These are phyloP conservation scores for Aegilops speltoides DNA, from an alignment of 176 grass and related monocot genomes.

Conservation along the genomic window DNA sequence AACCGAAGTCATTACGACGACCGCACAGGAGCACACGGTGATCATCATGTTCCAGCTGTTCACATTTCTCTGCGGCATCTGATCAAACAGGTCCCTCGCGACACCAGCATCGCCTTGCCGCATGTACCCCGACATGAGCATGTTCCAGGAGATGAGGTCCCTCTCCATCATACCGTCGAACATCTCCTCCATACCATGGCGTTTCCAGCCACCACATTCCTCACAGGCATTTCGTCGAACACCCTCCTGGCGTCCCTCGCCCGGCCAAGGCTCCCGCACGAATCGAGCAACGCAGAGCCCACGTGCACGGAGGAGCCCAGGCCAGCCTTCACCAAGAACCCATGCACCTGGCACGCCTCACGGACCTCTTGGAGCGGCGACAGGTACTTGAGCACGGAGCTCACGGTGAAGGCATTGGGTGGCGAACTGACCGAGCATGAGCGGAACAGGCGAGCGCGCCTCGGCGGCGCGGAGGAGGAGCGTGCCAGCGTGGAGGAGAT, in stretches of 20 bases:
- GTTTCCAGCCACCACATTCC: conserved; percentile 36
- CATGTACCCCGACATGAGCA: conserved; percentile 41
- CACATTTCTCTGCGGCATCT: conserved; percentile 40
- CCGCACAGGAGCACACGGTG: conserved; percentile 26
- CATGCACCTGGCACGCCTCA: conserved; percentile 42
- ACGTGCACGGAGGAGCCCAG: conserved; percentile 42
- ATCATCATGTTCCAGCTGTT: conserved; percentile 55
- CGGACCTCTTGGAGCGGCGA: conserved; percentile 8
- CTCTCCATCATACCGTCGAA: conserved; percentile 38
- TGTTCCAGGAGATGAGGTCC: conserved; percentile 58
- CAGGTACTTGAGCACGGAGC: conserved; percentile 50
- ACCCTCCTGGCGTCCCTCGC: conserved; percentile 34
- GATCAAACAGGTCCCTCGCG: conserved; percentile 32
- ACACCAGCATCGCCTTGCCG: background rate
- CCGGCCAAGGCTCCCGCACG: conserved; percentile 34
- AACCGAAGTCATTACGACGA: conserved; percentile 24
- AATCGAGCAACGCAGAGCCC: conserved; percentile 37
- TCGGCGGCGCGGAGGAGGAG: background rate
- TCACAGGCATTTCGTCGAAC: conserved; percentile 13
- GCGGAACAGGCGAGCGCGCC: conserved; percentile 37
- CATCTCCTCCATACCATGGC: conserved; percentile 46
- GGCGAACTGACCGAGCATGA: conserved; percentile 48
- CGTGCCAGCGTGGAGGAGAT: conserved; percentile 44
- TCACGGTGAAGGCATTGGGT: conserved; percentile 55
- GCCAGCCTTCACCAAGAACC: conserved; percentile 30